These are phyloP conservation scores for Ceratocystis cacaofunesta DNA, from an alignment of 2,329 filamentous ascomycete species.

Conservation along the genomic window DNA sequence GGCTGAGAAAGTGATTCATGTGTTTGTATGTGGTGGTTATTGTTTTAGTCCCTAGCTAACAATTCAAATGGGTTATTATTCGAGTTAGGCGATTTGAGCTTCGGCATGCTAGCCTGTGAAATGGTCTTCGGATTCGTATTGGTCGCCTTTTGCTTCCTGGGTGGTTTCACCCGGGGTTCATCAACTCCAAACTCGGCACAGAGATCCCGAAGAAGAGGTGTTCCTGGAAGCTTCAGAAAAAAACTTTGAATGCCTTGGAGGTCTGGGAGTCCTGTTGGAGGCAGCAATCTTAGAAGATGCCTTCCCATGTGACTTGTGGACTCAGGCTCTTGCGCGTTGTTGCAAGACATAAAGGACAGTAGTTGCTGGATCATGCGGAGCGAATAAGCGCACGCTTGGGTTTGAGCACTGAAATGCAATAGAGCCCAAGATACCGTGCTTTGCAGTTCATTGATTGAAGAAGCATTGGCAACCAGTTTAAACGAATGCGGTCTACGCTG, in stretches of 20 bases:
- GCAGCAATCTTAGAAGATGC: background rate
- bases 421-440: slow-evolving; percentile 36
- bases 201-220: background rate
- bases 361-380: slow-evolving; percentile 28
- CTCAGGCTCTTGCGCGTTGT: background rate
- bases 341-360: slow-evolving; percentile 17
- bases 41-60: background rate
- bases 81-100: background rate
- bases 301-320: background rate
- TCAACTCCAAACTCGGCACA: slow-evolving; percentile 6
- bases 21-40: background rate
- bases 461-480: slow-evolving; percentile 5
- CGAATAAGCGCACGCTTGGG: slow-evolving; percentile 37
- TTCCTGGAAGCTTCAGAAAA: background rate
- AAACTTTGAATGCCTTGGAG: slow-evolving; percentile 4
- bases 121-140: background rate
- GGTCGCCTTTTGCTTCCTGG: background rate
- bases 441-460: slow-evolving; percentile 20
- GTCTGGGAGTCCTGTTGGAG: background rate
- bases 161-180: background rate
- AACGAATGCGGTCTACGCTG: slow-evolving; percentile 20
- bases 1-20: background rate
- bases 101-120: background rate
- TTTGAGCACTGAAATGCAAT: slow-evolving; percentile 46
- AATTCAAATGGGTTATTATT: background rate